Percentiles rank a stretch among this genome's conserved stretches.
phyloP scores from a whole-genome alignment of 2,329 filamentous ascomycete genomes.

The Arthrobotrys iridis region DNA sequence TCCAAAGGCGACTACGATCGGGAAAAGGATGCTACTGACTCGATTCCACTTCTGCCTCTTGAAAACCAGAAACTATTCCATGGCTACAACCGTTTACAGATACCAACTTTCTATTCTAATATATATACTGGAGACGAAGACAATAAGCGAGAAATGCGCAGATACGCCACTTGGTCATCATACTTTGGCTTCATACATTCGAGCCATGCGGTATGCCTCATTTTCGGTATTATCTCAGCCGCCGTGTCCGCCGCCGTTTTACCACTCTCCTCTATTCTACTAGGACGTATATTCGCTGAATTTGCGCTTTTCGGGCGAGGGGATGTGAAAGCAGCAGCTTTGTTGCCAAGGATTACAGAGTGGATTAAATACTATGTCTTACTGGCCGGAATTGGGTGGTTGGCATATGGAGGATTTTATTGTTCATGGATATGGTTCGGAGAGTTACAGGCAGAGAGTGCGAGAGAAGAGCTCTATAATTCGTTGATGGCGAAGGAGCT shows the following conservation, averaged over 20 bases:
- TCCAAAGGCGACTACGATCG: not conserved
- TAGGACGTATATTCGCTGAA: constrained; percentile 62
- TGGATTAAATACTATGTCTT: constrained; percentile 66
- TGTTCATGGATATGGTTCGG: constrained; percentile 79
- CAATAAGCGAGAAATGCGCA: constrained; percentile 30
- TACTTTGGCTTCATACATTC: constrained; percentile 55
- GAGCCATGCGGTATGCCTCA: constrained; percentile 46
- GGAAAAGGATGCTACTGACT: not conserved
- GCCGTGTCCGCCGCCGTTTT: constrained; percentile 61
- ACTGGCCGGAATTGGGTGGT: constrained; percentile 73
- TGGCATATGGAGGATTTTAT: constrained; percentile 74
- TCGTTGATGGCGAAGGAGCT: constrained; percentile 77
- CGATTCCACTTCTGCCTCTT: not conserved
- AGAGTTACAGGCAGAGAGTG: constrained; percentile 77
- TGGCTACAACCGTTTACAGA: not conserved
- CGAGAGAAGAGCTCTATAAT: constrained; percentile 73
- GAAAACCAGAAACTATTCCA: not conserved
- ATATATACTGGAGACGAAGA: not conserved
- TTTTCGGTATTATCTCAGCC: constrained; percentile 56
- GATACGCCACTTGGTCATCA: constrained; percentile 52
- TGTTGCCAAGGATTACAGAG: constrained; percentile 68
- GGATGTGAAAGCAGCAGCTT: constrained; percentile 64
- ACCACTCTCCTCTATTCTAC: constrained; percentile 56
- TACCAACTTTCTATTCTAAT: not conserved
- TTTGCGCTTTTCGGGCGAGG: constrained; percentile 74